Evolutionary conservation across 257 asterid species (phyloP), one percentile per base, ranked within the genome.

Genomic region (Solanum neorickii): DNA sequence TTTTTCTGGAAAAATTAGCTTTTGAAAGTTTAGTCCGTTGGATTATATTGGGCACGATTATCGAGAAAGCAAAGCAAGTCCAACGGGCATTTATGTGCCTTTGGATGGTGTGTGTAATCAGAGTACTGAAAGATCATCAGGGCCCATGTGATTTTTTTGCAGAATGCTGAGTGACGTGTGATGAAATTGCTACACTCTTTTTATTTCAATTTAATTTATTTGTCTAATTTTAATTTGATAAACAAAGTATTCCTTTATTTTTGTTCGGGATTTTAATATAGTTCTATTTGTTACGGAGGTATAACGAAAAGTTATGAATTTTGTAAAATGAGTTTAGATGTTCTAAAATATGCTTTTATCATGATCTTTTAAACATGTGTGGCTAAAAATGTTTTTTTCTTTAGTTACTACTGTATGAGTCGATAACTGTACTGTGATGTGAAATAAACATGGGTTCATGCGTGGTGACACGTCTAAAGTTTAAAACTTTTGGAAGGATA

Each of bases 391-490:
- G 44, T 7, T 7, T 41, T 41, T 47, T 52, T 49, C n/a, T 6
- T 52, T 52, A 52, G 7, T 16, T 52, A 18, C 62, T 52, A 7
- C 65, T 72, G 37, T 18, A 8, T 25, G 59, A n/a, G 21, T 21
- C 86, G 42, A 21, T 62, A n/a, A 2, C 52, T 60, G 72, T 44
- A 1, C 52, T 60, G 60, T 60, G 86, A 75, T 31, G 74, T 27
- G n/a, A 1, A n/a, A 70, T 52, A 3, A 2, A 52, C 5, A 33
- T 52, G 88, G 91, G 86, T 25, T 9, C 20, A 49, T 86, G 52
- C 65, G 78, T 85, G 91, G 72, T 42, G 90, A 86, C 90, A 90
- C 88, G 90, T 90, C 89, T 77, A 83, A 56, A n/a, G 76, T 37
- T 29, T 9, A 2, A 31, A 31, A 29, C 49, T 44, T 83, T 66